Percentiles rank a stretch among this genome's conserved stretches.
phyloP scores from a whole-genome alignment of 108 stramenopile genomes.

The Skeletonema potamos region DNA sequence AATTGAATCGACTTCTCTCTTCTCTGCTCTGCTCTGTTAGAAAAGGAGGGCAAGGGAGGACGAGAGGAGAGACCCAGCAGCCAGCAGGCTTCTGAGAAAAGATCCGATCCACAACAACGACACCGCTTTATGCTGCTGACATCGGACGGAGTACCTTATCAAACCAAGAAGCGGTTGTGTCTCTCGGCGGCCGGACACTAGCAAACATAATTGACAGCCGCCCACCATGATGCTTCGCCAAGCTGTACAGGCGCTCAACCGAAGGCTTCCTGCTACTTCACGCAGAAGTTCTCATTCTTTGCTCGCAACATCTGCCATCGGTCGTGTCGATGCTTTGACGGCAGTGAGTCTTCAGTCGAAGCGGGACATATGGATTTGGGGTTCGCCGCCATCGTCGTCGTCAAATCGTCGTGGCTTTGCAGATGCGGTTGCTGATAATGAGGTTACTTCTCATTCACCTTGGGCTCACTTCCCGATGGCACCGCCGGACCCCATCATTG shows the following conservation, averaged over 20 bases:
- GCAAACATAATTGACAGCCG: no score
- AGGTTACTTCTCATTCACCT: conserved; percentile 42
- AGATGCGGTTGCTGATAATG: conserved; percentile 4
- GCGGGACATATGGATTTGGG: background rate
- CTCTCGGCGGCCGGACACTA: no score
- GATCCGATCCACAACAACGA: no score
- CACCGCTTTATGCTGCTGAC: no score
- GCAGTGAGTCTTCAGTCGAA: background rate
- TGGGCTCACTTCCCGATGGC: conserved; percentile 91
- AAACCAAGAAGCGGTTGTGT: no score
- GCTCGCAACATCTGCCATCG: background rate
- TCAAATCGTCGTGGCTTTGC: conserved; percentile 21
- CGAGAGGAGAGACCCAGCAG: no score
- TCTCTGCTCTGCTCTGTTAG: no score
- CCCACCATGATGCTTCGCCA: background rate
- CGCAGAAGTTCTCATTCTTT: background rate
- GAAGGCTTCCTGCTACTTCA: background rate
- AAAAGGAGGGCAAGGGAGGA: no score
- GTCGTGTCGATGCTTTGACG: background rate
- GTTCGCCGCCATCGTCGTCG: background rate
- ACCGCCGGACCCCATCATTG: conserved; percentile 97
- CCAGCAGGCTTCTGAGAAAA: no score
- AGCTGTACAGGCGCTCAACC: background rate
- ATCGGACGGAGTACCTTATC: no score
- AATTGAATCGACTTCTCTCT: no score